Percentiles rank a stretch among this genome's conserved stretches.
These are phyloP conservation scores for Serendipita sp. DNA, from an alignment of 768 basidiomycete species.

Conservation along the genomic window DNA sequence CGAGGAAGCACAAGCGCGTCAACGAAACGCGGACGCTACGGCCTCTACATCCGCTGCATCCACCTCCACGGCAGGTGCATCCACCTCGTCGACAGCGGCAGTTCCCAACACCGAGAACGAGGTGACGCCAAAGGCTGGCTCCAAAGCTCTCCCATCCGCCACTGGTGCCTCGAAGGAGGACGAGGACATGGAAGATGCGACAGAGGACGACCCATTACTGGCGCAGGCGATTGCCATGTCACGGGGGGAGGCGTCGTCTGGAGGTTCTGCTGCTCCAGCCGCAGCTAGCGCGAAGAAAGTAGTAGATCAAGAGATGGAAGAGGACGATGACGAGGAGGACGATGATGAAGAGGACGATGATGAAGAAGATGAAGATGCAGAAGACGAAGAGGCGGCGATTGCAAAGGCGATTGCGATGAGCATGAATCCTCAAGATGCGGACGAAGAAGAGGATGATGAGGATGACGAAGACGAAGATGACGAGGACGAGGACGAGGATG, in stretches of 20 bases:
- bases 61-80: slow-evolving; percentile 9
- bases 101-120: not conserved
- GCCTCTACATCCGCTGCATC: slow-evolving; percentile 22
- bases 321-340: slow-evolving; percentile 48
- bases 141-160: slow-evolving; percentile 12
- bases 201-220: slow-evolving; percentile 7
- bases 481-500: slow-evolving; percentile 52
- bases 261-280: slow-evolving; percentile 13
- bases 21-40: slow-evolving; percentile 29
- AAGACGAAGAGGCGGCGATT: slow-evolving; percentile 81
- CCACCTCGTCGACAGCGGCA: slow-evolving; percentile 20
- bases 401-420: slow-evolving; percentile 40
- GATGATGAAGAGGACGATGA: slow-evolving; percentile 26
- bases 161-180: slow-evolving; percentile 8
- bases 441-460: too few species aligned
- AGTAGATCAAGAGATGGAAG: not conserved
- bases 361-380: slow-evolving; percentile 33
- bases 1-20: slow-evolving; percentile 79
- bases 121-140: not conserved
- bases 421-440: too few species aligned
- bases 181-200: slow-evolving; percentile 12
- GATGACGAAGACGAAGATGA: slow-evolving; percentile 21
- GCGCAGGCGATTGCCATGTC: slow-evolving; percentile 11
- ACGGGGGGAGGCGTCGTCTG: slow-evolving; percentile 16
- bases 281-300: not conserved